phyloP scores from a whole-genome alignment of 1,284 basidiomycete species.

The Mycosarcoma maydis region DNA sequence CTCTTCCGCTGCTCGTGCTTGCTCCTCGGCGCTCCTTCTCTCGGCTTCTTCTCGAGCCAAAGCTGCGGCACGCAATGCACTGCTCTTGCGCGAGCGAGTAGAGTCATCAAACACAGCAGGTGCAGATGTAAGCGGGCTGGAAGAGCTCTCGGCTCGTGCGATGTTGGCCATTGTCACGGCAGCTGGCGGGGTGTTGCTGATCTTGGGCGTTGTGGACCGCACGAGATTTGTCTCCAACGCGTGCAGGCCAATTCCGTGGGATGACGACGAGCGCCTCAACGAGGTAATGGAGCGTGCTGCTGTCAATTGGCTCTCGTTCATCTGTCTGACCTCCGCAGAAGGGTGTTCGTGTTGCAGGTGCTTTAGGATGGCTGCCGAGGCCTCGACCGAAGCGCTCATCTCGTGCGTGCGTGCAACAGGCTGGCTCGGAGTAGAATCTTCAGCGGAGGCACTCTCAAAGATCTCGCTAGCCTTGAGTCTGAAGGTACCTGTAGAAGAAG shows the following conservation, averaged over 20 bases:
- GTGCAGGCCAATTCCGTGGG: constrained; percentile 45
- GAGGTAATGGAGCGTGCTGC: constrained; percentile 13
- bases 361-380: neutral
- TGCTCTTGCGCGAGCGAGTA: constrained; percentile 40
- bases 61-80: constrained; percentile 44
- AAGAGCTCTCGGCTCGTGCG: constrained; percentile 14
- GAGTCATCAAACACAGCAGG: constrained; percentile 15
- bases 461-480: constrained; percentile 49
- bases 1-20: constrained; percentile 31
- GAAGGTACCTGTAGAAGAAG: constrained; percentile 22
- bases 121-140: constrained; percentile 24
- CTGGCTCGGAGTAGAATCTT: neutral
- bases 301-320: constrained; percentile 1
- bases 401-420: neutral
- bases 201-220: constrained; percentile 39
- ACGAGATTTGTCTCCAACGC: constrained; percentile 44
- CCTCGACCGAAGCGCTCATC: neutral
- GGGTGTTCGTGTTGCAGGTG: neutral
- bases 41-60: constrained; percentile 40
- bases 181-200: constrained; percentile 2
- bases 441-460: constrained; percentile 14
- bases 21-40: constrained; percentile 28
- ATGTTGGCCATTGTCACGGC: constrained; percentile 30
- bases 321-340: neutral
- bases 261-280: constrained; percentile 31